Evolutionary conservation across 805 yeast genomes (phyloP).

Genomic region (Saccharomycopsis fermentans): DNA sequence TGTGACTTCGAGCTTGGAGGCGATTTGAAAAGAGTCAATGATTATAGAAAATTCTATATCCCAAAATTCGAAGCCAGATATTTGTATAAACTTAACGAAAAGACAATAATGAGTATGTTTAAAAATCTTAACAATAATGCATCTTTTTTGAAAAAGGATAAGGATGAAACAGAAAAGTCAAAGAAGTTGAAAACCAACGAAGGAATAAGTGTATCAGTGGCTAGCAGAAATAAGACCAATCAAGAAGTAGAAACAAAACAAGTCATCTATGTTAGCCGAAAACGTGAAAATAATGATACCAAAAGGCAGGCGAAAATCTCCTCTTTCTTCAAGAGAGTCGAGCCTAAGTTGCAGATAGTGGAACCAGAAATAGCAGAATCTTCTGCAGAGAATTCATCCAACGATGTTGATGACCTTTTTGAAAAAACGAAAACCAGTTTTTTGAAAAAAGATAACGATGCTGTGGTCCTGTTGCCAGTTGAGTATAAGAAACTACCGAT

Average conservation of each 20-base stretch:
- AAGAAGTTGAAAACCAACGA: background rate
- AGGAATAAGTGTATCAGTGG: background rate
- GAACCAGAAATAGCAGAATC: background rate
- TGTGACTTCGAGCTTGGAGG: slow-evolving; percentile 42
- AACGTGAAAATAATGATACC: background rate
- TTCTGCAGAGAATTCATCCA: background rate
- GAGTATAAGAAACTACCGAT: background rate
- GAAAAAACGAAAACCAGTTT: background rate
- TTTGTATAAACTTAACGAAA: slow-evolving; percentile 32
- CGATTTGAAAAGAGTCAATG: background rate
- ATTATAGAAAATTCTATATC: slow-evolving; percentile 5
- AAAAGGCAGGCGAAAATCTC: slow-evolving; percentile 20
- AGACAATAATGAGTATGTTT: slow-evolving; percentile 17
- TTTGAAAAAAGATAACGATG: background rate
- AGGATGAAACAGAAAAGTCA: background rate
- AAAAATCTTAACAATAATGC: slow-evolving; percentile 15
- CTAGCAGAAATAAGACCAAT: background rate
- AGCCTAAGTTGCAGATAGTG: background rate
- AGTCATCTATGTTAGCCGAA: slow-evolving; percentile 12
- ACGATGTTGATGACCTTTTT: background rate
- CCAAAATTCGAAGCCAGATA: slow-evolving; percentile 46
- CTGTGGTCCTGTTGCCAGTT: background rate
- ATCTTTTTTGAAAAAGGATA: slow-evolving; percentile 5
- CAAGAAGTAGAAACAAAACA: slow-evolving; percentile 3
- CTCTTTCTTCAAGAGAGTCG: slow-evolving; percentile 20